Base-by-base conservation (phyloP, 768 basidiomycete genomes). In the Termitomyces sp. region DNA sequence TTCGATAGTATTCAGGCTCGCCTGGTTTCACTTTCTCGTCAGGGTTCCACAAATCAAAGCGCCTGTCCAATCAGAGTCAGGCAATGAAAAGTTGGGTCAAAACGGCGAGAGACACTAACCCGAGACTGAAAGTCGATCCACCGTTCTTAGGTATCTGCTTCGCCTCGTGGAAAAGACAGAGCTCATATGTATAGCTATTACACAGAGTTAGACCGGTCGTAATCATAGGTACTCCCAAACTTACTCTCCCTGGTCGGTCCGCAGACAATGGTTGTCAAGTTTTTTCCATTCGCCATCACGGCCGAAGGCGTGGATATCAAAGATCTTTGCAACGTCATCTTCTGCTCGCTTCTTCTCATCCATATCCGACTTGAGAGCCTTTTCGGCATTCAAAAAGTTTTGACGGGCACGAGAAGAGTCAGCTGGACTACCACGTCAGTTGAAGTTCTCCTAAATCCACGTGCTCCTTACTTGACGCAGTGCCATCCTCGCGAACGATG, bases 251-350 rank as follows among this genome's bases (percentile, higher is more conserved):
- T 82, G 78, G 55, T 95, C 84, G 68, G 86, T 89, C 68, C 85
- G 83, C 13, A 98, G 69, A 66, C 96, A 98, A 1, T 79, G 76
- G 6, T 83, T 81, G 22, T 95, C 89, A 6, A 99, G 81, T 75
- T 96, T 97, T 80, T 96, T 96, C 93, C 93, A 99, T 74, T 97
- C 93, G 52, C 93, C 96, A 30, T 91, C 78, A 1, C 75, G 69
- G 20, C 95, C 95, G 64, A 89, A 97, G 37, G 81, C 81, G 20
- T 84, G 70, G 13, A 73, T 58, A 59, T 85, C 76, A 66, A 87
- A 91, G 24, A 98, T 77, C 58, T 89, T 84, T 1, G 70, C 71
- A 12, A 93, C 69, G 44, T 89, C 87, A 24, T 79, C 72, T 55
- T 81, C 76, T 0, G 85, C 82, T 8, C 78, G 74, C 30, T 81